phyloP scores from a whole-genome alignment of 805 yeast species.

The Candida ipomoeae region DNA sequence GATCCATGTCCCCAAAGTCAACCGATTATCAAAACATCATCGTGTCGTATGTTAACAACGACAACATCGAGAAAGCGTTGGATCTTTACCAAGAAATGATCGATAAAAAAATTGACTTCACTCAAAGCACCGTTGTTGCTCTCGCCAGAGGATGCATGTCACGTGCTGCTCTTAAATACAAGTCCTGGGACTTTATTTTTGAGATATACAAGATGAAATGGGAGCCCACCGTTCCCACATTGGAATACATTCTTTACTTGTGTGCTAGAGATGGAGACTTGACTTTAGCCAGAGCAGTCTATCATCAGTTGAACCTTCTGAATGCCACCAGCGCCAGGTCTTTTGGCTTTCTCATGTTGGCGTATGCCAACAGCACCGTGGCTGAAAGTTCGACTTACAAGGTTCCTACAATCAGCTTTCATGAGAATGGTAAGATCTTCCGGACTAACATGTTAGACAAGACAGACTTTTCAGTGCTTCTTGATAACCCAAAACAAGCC shows the following conservation, averaged over 20 bases:
- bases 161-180: conserved; percentile 40
- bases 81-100: conserved; percentile 73
- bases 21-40: conserved; percentile 70
- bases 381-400: conserved; percentile 11
- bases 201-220: conserved; percentile 49
- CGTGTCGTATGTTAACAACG: conserved; percentile 55
- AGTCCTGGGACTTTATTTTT: conserved; percentile 77
- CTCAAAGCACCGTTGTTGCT: conserved; percentile 43
- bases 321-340: conserved; percentile 34
- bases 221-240: conserved; percentile 46
- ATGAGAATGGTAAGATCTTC: conserved; percentile 44
- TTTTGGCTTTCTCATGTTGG: conserved; percentile 44
- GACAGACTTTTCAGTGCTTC: conserved; percentile 28
- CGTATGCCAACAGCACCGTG: conserved; percentile 41
- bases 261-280: conserved; percentile 81
- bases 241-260: conserved; percentile 67
- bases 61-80: conserved; percentile 67
- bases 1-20: conserved; percentile 61
- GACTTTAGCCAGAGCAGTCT: conserved; percentile 64
- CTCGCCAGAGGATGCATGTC: conserved; percentile 68
- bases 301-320: conserved; percentile 41
- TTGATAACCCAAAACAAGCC: conserved; percentile 12
- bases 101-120: conserved; percentile 21
- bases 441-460: conserved; percentile 45
- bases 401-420: conserved; percentile 28